Base-by-base conservation (phyloP, 345 rosid genomes). In the Erysimum cheiranthoides region DNA sequence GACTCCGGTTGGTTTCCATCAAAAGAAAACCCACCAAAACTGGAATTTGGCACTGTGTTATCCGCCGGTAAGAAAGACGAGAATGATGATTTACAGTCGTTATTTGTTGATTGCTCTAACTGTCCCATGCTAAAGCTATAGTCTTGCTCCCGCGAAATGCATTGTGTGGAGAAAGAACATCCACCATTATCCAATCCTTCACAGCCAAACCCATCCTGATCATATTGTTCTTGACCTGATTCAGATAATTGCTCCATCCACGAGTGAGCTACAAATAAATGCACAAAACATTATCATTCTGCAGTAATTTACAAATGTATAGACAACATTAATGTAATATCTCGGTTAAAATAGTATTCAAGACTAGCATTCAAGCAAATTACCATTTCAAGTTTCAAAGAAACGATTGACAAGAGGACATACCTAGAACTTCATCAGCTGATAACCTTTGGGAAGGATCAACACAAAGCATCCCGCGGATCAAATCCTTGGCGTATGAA, bases 391-490 rank as follows among this genome's bases (percentile, higher is more conserved):
- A 31, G 40, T 28, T 31, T n/a, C n/a, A 12, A 60, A 62, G 30
- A 61, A 32, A 31, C 2, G 11, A 5, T 30, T 5, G 4, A 30
- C 18, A 32, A 4, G 32, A 61, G 36, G 57, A 64, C 81, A 36
- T 81, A 90, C 97, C 90, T 53, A 90, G 82, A 62, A 89, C 91
- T 69, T 87, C 82, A 27, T 84, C 78, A 49, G 92, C 88, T 59
- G 82, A 78, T 17, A 91, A 86, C 82, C 98, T 87, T 77, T 78
- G 84, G 42, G 85, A 83, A 74, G 97, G 84, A 83, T 91, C 93
- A 35, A 85, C 68, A 45, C 84, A 81, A n/a, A 91, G 89, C 97
- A 93, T 93, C 79, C 89, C 82, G 0, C 80, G 12, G 67, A 91
- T 86, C 83, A 91, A 78, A 68, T 88, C 87, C 78, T 77, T 85